Evolutionary conservation across 768 basidiomycete genomes (phyloP), one percentile per base, ranked within the genome.

Genomic region (Pleurotus sapidus): DNA sequence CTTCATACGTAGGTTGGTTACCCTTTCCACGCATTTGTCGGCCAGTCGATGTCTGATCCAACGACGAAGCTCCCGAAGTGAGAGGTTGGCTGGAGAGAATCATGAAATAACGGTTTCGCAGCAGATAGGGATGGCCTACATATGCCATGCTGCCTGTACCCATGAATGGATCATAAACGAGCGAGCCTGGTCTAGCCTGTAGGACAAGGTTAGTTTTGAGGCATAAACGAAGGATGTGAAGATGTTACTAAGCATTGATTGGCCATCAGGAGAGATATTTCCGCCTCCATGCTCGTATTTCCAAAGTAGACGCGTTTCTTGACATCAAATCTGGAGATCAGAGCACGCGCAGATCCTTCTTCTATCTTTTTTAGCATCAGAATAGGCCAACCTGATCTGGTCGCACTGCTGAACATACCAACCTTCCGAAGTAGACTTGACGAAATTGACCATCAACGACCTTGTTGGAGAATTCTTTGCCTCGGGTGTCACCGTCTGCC

Each of bases 281-380:
- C 95, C 0, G 96, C 86, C 63, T 97, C 95, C 97, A 99, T 99
- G 64, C 91, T 92, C 0, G 97, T 99, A 62, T 95, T 99, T 3
- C 97, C 97, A 69, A 86, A 98, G 66, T 91, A 98, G 12, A 76
- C 74, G 7, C 97, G 82, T 63, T 93, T 92, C 70, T 97, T 98
- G 49, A 99, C 89, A 59, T 92, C 88, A 59, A 93, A 96, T 54
- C 74, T 81, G 48, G 74, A 70, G 48, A 93, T 78, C 34, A 95
- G 75, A 2, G 75, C 66, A 4, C 96, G 84, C 0, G 91, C 89
- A 24, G 80, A 76, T 12, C 88, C 88, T 64, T 87, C 81, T 59
- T 75, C 74, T 49, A 87, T 59, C 90, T 81, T 37, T 49, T 34
- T 14, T 3, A 27, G 25, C 2, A 15, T 6, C 2, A 34, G 38